Percentiles rank a stretch among this genome's conserved stretches.
Conservation (phyloP, 2,329 filamentous ascomycete species). For the Arachnomyces sp. region DNA sequence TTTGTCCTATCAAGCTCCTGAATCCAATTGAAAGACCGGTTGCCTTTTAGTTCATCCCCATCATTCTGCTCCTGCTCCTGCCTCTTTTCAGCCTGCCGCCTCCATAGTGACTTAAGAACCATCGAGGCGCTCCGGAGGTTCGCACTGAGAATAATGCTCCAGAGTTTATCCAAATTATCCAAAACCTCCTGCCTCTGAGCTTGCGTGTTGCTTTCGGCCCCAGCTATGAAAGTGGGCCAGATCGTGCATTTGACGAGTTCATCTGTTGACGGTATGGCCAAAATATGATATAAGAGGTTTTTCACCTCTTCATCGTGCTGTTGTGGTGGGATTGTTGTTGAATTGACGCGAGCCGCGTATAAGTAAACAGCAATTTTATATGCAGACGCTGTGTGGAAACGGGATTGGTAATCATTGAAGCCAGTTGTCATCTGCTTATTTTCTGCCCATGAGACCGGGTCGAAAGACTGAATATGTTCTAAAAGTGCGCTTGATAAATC, state of each 20-base stretch:
- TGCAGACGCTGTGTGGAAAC: slow-evolving; percentile 30
- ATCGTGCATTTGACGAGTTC: slow-evolving; percentile 38
- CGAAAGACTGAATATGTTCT: slow-evolving; percentile 32
- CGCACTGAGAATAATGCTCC: slow-evolving; percentile 28
- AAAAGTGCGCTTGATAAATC: slow-evolving; percentile 26
- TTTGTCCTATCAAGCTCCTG: slow-evolving; percentile 32
- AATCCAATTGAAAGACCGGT: slow-evolving; percentile 33
- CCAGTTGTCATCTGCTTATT: slow-evolving; percentile 22
- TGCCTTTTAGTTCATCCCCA: slow-evolving; percentile 18
- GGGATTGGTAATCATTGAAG: not conserved
- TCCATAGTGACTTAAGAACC: slow-evolving; percentile 35
- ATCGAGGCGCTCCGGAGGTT: slow-evolving; percentile 35
- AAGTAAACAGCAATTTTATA: slow-evolving; percentile 35
- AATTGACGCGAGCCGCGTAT: slow-evolving; percentile 18
- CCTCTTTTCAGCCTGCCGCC: slow-evolving; percentile 26
- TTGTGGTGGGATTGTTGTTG: slow-evolving; percentile 29
- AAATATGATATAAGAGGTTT: slow-evolving; percentile 29
- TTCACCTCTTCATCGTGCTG: slow-evolving; percentile 21
- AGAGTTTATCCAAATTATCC: slow-evolving; percentile 26
- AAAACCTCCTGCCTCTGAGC: slow-evolving; percentile 27
- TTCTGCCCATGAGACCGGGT: slow-evolving; percentile 30
- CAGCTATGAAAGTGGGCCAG: slow-evolving; percentile 39
- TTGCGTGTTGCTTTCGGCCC: slow-evolving; percentile 29
- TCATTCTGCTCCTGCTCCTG: slow-evolving; percentile 2
- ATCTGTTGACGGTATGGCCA: slow-evolving; percentile 27